phyloP scores from a whole-genome alignment of 305 asterid genomes.

The Plantago coronopus region DNA sequence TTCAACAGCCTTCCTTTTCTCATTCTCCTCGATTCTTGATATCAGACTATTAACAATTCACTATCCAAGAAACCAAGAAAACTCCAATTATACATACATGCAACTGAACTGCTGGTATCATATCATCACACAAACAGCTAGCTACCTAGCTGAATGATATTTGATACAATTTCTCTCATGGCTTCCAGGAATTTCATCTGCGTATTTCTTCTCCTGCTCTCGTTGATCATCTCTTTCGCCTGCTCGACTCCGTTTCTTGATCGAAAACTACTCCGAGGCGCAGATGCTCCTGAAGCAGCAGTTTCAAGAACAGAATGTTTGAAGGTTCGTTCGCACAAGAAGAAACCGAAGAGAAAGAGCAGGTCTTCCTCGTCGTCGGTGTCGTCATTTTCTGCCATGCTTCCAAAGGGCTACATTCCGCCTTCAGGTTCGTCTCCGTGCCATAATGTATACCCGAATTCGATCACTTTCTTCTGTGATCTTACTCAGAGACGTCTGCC shows the following conservation, averaged over 20 bases:
- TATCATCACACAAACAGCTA: no score
- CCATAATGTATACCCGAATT: conserved; percentile 53
- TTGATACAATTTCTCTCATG: not conserved
- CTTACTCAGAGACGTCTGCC: conserved; percentile 23
- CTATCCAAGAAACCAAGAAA: conserved; percentile 12
- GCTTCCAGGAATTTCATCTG: not conserved
- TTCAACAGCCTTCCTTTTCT: conserved; percentile 4
- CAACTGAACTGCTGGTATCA: not conserved
- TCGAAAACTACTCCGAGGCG: not conserved
- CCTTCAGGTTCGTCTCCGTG: conserved; percentile 79
- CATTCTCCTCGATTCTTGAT: conserved; percentile 10
- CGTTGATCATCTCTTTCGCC: conserved; percentile 17
- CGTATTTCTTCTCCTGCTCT: conserved; percentile 11
- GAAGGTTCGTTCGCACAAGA: conserved; percentile 22
- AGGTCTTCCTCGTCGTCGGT: conserved; percentile 21
- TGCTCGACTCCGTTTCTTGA: conserved; percentile 1
- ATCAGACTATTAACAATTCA: not conserved
- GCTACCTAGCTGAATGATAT: no score
- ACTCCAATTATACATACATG: conserved; percentile 4
- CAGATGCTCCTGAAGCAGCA: conserved; percentile 1
- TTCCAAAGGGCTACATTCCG: conserved; percentile 72
- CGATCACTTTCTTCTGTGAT: conserved; percentile 54
- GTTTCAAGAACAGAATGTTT: not conserved
- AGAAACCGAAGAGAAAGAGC: conserved; percentile 16
- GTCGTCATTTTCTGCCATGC: conserved; percentile 44